Evolutionary conservation across 306 rosid species (phyloP).

Genomic region (Prunus kanzakura): DNA sequence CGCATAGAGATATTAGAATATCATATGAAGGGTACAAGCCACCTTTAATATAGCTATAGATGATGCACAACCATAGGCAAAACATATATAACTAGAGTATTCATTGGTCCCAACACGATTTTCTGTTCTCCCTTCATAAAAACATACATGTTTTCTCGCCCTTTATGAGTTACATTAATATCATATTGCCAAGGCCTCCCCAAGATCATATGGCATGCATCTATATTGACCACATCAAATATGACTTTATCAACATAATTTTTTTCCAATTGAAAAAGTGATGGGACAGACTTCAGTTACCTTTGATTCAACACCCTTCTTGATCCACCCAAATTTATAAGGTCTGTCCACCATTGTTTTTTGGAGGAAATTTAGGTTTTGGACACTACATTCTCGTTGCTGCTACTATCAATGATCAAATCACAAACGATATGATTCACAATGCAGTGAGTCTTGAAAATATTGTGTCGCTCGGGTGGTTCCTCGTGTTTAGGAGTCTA

Average conservation of each 20-base stretch:
- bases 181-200: not conserved
- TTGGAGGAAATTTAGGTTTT: not conserved
- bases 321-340: not conserved
- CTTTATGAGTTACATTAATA: not conserved
- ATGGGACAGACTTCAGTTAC: not conserved
- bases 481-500: not conserved
- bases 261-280: slow-evolving; percentile 5
- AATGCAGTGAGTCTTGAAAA: not conserved
- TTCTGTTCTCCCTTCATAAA: not conserved
- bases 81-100: no score
- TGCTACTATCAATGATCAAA: not conserved
- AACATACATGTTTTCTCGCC: not conserved
- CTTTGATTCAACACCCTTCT: not conserved
- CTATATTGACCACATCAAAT: not conserved
- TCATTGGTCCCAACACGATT: not conserved
- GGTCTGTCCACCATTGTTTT: not conserved
- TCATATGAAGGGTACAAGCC: no score
- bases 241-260: not conserved
- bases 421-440: not conserved
- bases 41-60: no score
- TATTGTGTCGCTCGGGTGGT: not conserved
- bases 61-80: no score
- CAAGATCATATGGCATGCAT: not conserved
- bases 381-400: not conserved
- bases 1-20: no score